Base-by-base conservation (phyloP, 768 basidiomycete genomes). In the Scleroderma bovista region DNA sequence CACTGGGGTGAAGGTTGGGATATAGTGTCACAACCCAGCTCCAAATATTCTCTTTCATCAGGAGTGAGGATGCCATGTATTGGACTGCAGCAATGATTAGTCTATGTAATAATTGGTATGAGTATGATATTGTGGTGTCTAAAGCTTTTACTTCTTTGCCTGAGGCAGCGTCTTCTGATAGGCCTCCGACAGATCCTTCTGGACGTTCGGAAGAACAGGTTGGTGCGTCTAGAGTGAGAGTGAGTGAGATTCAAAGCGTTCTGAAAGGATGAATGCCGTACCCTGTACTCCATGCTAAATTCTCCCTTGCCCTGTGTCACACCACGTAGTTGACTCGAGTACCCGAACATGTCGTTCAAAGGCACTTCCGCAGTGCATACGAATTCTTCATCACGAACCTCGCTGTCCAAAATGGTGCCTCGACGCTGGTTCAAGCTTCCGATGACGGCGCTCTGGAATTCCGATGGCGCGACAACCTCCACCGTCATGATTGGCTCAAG, bases 401-500 rank as follows among this genome's bases (percentile, higher is more conserved):
- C 96, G 58, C 89, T 95, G 60, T 97, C 95, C 37, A 94, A 73
- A 61, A 99, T 96, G 2, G 89, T 92, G 5, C 96, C 96, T 41
- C 92, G 83, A 24, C 96, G 81, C 45, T 86, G 81, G 65, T 96
- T 99, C 57, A 99, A 69, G 11, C 91, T 91, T 26, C 95, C 94
- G 61, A 98, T 96, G 50, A 99, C 96, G 51, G 79, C 64, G 77
- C 88, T 87, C 67, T 99, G 96, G 78, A 98, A 99, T 64, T 99
- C 96, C 12, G 81, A 76, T 2, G 96, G 96, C 1, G 95, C 94
- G 34, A 97, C 86, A 23, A 98, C 91, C 61, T 99, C 95, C 33
- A 99, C 95, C 15, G 81, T 89, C 95, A 99, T 99, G 70, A 98
- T 86, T n/a, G 95, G 95, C 65, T 99, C 95, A 36, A 99, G 72